Evolutionary conservation across 2,329 filamentous ascomycete species (phyloP), one percentile per base, ranked within the genome.

Genomic region (Zasmidium angulare): DNA sequence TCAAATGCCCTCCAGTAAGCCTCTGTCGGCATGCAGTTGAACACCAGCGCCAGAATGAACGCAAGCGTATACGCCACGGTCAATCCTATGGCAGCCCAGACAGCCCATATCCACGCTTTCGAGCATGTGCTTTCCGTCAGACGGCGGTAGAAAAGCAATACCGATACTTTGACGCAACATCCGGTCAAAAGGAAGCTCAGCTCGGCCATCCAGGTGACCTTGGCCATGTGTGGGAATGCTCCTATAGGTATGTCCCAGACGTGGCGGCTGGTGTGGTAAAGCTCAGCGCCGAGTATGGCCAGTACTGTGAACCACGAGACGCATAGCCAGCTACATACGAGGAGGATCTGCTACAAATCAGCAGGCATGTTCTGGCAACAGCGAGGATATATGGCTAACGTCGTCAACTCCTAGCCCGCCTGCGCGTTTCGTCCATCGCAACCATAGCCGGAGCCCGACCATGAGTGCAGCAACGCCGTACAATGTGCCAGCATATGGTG

Each of bases 101-200:
- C 71, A 14, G 71, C 72, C 56, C 71, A 74, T 1, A 75, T 69
- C 63, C 77, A 79, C 12, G 58, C 63, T 36, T 63, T 68, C 0
- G 72, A 73, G 22, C 76, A 69, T 1, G 72, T 68, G 49, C 71
- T 72, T 4, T 61, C 59, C 9, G 75, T 72, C 10, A 80, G 70
- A 4, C 78, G 73, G 2, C 74, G 73, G 59, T 80, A 79, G 65
- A 80, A 79, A n/a, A 70, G 63, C 9, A 77, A 64, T 1, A 76
- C 70, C 0, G 74, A 75, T 19, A 76, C 66, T 59, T 77, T 77
- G 40, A 70, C 72, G 21, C 68, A 67, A 50, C 69, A 70, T 12
- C 67, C 69, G 47, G 68, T 70, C 23, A 72, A 17, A n/a, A 75
- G 56, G 53, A 75, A 76, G 2, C 68, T 59, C 20, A 68, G 61